Evolutionary conservation across 192 early-diverging fungal genomes (phyloP).

Genomic region (Coemansia guatemalensis): DNA sequence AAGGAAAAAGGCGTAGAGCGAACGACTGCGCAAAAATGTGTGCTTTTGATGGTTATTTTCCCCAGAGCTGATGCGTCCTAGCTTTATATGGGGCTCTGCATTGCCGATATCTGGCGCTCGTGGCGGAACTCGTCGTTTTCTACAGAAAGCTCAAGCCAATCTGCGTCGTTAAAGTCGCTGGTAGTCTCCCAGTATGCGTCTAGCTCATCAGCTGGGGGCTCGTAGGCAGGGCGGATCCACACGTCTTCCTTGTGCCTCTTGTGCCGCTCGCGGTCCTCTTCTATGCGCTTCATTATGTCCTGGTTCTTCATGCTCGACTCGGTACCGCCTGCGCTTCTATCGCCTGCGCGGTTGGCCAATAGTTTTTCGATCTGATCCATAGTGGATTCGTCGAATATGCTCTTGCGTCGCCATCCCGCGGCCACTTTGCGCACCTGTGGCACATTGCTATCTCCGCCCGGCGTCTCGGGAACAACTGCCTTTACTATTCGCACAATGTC

Average conservation of each 20-base stretch:
- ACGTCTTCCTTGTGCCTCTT: slow-evolving; percentile 57
- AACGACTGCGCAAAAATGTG: slow-evolving; percentile 14
- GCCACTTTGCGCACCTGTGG: slow-evolving; percentile 38
- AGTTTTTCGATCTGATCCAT: slow-evolving; percentile 24
- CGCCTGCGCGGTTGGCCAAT: slow-evolving; percentile 21
- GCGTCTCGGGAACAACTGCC: slow-evolving; percentile 36
- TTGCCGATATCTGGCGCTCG: slow-evolving; percentile 10
- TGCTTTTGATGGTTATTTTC: not conserved
- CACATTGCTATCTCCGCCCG: slow-evolving; percentile 49
- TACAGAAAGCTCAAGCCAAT: slow-evolving; percentile 38
- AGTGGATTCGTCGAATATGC: slow-evolving; percentile 15
- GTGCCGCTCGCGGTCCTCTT: slow-evolving; percentile 59
- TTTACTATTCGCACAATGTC: slow-evolving; percentile 31
- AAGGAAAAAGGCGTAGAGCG: not conserved
- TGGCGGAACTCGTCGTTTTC: slow-evolving; percentile 41
- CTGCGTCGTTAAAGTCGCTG: slow-evolving; percentile 48
- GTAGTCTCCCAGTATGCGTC: slow-evolving; percentile 51
- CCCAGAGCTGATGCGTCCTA: not conserved
- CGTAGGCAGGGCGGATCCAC: slow-evolving; percentile 51
- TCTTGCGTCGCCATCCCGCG: slow-evolving; percentile 32
- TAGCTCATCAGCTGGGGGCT: slow-evolving; percentile 38
- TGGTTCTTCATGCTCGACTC: slow-evolving; percentile 39
- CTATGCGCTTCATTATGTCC: slow-evolving; percentile 56
- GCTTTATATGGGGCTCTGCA: not conserved
- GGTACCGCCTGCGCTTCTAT: not conserved